Evolutionary conservation across 345 rosid species (phyloP).

Genomic region (Noccaea caerulescens): DNA sequence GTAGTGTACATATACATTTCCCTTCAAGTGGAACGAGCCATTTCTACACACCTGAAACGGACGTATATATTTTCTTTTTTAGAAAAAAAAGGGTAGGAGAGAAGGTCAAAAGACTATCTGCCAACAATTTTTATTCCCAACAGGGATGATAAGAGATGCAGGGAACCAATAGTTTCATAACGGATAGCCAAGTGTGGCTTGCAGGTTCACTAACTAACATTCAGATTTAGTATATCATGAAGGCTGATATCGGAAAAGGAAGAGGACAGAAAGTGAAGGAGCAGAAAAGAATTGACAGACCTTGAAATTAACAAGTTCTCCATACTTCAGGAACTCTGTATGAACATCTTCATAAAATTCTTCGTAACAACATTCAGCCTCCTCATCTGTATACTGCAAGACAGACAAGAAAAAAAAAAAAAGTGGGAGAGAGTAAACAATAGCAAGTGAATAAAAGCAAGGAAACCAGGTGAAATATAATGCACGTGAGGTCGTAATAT

Average conservation of each 20-base stretch:
- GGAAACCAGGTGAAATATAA: conserved; percentile 18
- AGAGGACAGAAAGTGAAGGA: conserved; percentile 4
- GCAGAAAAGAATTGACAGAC: conserved; percentile 48
- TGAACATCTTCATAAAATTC: conserved; percentile 98
- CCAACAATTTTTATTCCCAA: conserved; percentile 19
- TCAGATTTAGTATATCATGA: conserved; percentile 6
- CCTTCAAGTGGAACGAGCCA: conserved; percentile 88
- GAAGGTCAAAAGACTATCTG: conserved; percentile 28
- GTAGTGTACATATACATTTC: conserved; percentile 89
- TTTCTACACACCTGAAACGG: conserved; percentile 79
- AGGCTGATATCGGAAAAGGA: conserved; percentile 3
- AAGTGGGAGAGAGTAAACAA: conserved; percentile 31
- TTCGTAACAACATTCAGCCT: conserved; percentile 76
- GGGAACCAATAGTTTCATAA: conserved; percentile 15
- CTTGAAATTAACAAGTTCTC: conserved; percentile 96
- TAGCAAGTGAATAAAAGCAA: conserved; percentile 9
- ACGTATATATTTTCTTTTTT: conserved; percentile 25
- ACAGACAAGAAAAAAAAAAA: conserved; percentile 12
- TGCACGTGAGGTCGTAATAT: conserved; percentile 12
- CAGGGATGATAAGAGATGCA: neutral
- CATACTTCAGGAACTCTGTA: conserved; percentile 93
- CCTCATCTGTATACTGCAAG: conserved; percentile 90
- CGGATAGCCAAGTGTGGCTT: conserved; percentile 15
- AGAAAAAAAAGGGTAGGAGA: conserved; percentile 19
- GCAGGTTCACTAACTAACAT: conserved; percentile 12